Evolutionary conservation across 1,284 basidiomycete genomes (phyloP), one percentile per base, ranked within the genome.

Genomic region (Athelia sp.): DNA sequence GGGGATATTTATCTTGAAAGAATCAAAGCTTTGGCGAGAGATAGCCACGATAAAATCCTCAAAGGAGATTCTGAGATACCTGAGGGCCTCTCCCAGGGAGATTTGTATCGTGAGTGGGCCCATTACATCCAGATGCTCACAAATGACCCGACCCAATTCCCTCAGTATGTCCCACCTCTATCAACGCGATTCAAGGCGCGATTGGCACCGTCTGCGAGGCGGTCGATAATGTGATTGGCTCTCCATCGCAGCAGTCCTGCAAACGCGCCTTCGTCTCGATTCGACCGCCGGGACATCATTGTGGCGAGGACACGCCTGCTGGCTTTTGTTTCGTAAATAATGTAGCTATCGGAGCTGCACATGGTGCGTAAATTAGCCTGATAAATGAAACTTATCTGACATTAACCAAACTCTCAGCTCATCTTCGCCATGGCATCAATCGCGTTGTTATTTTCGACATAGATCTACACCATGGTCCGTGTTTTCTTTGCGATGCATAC

Each of bases 301-400:
- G 93, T 58, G 89, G 90, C 1, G 90, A 93, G 65, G 82, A 92
- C 54, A 81, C 79, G 0, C 95, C 95, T 0, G 87, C 84, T 8
- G 96, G 95, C 0, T 95, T 94, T 66, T 98, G 93, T 67, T 93
- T 96, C 61, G 80, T 97, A 35, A 98, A 98, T 62, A 98, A 98
- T 60, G 90, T 95, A 0, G 84, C 87, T 1, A 81, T 98, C 2
- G 94, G 81, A 0, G 91, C 93, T 21, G 90, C 93, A 17, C 92
- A 98, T 63, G 95, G 91, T 90, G 59, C 49, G 68, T 55, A 3
- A 18, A 19, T 46, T 19, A 42, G 15, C 29, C 18, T 34, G 40
- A 29, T 23, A 19, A 44, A 21, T 23, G 10, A 17, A 34, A 8
- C 23, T 15, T 45, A 9, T 24, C 24, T 43, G 46, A 49, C 8